Conservation (phyloP, 768 basidiomycete genomes). For the Lepiota venenata region DNA sequence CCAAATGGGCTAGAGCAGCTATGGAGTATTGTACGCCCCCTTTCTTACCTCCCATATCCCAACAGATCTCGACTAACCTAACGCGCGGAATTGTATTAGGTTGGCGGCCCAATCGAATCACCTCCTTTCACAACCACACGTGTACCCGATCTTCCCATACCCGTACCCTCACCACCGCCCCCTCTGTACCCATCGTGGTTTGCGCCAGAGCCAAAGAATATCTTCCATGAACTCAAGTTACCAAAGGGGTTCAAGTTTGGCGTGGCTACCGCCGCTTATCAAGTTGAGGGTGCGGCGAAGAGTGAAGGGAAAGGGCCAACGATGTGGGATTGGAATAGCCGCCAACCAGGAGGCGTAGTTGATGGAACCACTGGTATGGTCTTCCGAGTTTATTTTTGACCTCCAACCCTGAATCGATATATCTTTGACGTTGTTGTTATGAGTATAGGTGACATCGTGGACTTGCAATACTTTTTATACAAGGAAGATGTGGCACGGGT, state of each 20-base stretch:
- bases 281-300: slow-evolving; percentile 50
- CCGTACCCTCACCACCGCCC: slow-evolving; percentile 41
- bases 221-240: slow-evolving; percentile 40
- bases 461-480: slow-evolving; percentile 49
- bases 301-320: slow-evolving; percentile 46
- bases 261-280: slow-evolving; percentile 50
- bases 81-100: slow-evolving; percentile 19
- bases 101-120: slow-evolving; percentile 35
- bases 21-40: slow-evolving; percentile 37
- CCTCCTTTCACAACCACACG: slow-evolving; percentile 45
- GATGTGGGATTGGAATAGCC: slow-evolving; percentile 48
- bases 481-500: slow-evolving; percentile 49
- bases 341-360: slow-evolving; percentile 35
- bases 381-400: neutral
- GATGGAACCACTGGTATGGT: slow-evolving; percentile 42
- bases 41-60: neutral
- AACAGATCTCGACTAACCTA: neutral
- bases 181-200: slow-evolving; percentile 45
- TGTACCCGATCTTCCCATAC: slow-evolving; percentile 32
- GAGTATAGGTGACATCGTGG: slow-evolving; percentile 39
- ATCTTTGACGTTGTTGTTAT: neutral
- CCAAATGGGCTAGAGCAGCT: slow-evolving; percentile 32
- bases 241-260: slow-evolving; percentile 49
- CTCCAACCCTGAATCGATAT: neutral
- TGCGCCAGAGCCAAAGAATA: slow-evolving; percentile 37